Base-by-base conservation (phyloP, 768 basidiomycete genomes). In the Leccinum uliginosum region DNA sequence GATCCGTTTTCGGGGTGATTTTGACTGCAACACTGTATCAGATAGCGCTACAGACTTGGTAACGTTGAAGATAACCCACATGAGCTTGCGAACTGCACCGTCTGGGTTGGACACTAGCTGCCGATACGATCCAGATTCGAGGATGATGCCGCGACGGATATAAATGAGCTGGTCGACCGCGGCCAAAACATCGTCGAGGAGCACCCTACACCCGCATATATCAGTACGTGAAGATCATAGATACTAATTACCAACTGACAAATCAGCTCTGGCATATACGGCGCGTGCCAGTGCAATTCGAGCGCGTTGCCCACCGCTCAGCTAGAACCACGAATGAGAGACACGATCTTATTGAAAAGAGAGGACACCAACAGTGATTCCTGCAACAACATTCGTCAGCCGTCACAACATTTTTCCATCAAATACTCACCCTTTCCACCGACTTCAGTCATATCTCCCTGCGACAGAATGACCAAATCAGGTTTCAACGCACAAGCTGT, bases 141-240 rank as follows among this genome's bases (percentile, higher is more conserved):
- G 72, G 54, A 95, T 84, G 66, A 93, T 85, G 15, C 93, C 93
- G 23, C 85, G 83, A 19, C 91, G 86, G 38, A 97, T 73, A 72
- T 85, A 92, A 50, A 80, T 71, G 15, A 95, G 74, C 47, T 85
- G 78, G 65, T 93, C 89, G 53, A 91, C 85, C 15, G 88, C 88
- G 90, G 91, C 87, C 32, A 98, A 79, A 44, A 93, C 93, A 61
- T 98, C 95, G 62, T 98, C 96, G 5, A 98, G 78, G 2, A 97
- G 79, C 49, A 89, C 75, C 30, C 86, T 88, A 56, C 14, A 3
- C 2, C 5, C 34, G 5, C 1, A 35, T 6, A n/a, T 14, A 43
- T 62, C 43, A 63, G 38, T 6, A 55, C 46, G 3, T 53, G 23
- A 19, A 1, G 15, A 17, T 26, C 0, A 21, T 14, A 1, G 3